Evolutionary conservation across 2,329 filamentous ascomycete species (phyloP).

Genomic region (Claviceps sp.): DNA sequence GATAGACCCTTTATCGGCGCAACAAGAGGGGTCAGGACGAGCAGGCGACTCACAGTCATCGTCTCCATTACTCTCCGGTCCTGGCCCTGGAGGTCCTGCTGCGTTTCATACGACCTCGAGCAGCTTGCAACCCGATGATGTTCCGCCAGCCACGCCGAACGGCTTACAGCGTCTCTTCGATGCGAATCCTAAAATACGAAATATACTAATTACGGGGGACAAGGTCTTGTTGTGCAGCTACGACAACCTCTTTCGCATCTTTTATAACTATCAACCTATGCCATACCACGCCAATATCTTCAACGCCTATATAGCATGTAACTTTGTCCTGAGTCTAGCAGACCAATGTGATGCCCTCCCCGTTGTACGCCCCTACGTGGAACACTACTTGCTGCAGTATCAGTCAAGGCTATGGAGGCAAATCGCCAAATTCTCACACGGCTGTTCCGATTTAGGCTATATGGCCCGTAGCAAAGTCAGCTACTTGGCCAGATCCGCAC

Average conservation of each 20-base stretch:
- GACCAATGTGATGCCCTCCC: slow-evolving; percentile 87
- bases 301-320: slow-evolving; percentile 86
- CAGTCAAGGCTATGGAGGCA: slow-evolving; percentile 87
- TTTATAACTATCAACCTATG: slow-evolving; percentile 81
- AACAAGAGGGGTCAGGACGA: background rate
- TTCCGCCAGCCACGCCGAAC: slow-evolving; percentile 27
- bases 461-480: too few relatives aligned
- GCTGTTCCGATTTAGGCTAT: too few relatives aligned
- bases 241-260: slow-evolving; percentile 87
- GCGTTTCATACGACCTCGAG: slow-evolving; percentile 5
- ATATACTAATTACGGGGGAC: slow-evolving; percentile 21
- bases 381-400: slow-evolving; percentile 88
- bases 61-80: slow-evolving; percentile 21
- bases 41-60: slow-evolving; percentile 5
- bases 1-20: slow-evolving; percentile 37
- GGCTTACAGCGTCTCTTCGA: slow-evolving; percentile 33
- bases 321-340: slow-evolving; percentile 74
- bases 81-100: slow-evolving; percentile 17
- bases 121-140: slow-evolving; percentile 14
- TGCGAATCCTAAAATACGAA: slow-evolving; percentile 15
- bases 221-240: slow-evolving; percentile 79
- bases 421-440: slow-evolving; percentile 79
- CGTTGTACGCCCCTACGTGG: slow-evolving; percentile 78
- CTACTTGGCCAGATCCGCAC: too few relatives aligned
- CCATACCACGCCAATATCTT: slow-evolving; percentile 82